Evolutionary conservation across 306 rosid genomes (phyloP).

Genomic region (Corylus americana): DNA sequence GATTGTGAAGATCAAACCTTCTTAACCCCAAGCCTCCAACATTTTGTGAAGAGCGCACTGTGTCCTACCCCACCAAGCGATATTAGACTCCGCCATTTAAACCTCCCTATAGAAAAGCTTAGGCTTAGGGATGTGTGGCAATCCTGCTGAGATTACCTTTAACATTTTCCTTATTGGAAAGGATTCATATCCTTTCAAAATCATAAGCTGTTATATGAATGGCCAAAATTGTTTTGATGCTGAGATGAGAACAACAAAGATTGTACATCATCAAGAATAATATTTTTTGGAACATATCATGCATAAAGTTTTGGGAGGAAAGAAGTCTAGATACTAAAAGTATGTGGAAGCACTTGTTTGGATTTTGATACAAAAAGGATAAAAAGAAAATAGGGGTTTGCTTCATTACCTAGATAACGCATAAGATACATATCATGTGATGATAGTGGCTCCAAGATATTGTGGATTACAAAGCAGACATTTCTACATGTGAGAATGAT

Average conservation of each 20-base stretch:
- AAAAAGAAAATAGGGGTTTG: neutral
- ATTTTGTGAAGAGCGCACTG: neutral
- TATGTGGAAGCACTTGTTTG: neutral
- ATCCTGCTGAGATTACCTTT: neutral
- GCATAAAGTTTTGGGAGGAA: neutral
- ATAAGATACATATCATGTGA: neutral
- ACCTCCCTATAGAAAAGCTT: neutral
- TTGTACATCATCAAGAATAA: neutral
- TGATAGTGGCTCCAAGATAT: neutral
- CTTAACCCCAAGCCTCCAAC: neutral
- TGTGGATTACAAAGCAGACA: neutral
- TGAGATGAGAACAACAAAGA: neutral
- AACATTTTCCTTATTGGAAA: neutral
- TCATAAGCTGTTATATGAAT: neutral
- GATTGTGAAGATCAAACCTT: neutral
- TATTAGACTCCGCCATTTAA: neutral
- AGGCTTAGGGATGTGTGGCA: neutral
- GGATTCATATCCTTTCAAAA: neutral
- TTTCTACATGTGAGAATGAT: neutral
- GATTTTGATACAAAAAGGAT: neutral
- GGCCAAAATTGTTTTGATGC: neutral
- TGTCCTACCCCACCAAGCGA: neutral
- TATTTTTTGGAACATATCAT: neutral
- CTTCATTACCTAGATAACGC: neutral
- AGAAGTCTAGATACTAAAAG: neutral